A percentile compares a stretch with the other conserved stretches of the same genome.
Evolutionary conservation across 495 filamentous ascomycete genomes (phyloP).

Genomic region (Acidomyces sp.): DNA sequence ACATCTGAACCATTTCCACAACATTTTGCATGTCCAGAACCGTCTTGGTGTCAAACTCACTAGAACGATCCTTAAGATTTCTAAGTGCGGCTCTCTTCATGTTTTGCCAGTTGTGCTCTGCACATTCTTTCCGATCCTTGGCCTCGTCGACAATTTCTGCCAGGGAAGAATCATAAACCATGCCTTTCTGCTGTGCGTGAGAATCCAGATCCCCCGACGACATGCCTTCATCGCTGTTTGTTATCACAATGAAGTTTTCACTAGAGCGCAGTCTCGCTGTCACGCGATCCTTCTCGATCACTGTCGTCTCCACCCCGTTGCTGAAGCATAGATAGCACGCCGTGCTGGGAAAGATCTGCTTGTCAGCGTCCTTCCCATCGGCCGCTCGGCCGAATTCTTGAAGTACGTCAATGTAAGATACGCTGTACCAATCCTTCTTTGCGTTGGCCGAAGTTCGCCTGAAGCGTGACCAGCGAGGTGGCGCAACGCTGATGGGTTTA

Average conservation of each 20-base stretch:
- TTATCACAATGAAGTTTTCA: slow-evolving; percentile 40
- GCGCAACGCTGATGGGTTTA: neutral
- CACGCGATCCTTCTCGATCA: slow-evolving; percentile 46
- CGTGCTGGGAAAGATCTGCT: slow-evolving; percentile 30
- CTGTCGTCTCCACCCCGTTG: slow-evolving; percentile 32
- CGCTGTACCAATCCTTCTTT: neutral
- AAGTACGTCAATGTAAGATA: neutral
- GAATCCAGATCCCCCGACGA: slow-evolving; percentile 5
- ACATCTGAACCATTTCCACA: slow-evolving; percentile 34
- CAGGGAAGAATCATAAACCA: no score
- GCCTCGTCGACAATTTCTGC: slow-evolving; percentile 17
- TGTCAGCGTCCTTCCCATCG: neutral
- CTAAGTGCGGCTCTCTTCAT: slow-evolving; percentile 12
- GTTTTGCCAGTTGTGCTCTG: slow-evolving; percentile 5
- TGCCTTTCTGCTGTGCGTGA: no score
- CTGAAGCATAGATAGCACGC: slow-evolving; percentile 48
- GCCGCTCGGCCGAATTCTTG: neutral
- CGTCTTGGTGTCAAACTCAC: slow-evolving; percentile 16
- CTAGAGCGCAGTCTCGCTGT: slow-evolving; percentile 31
- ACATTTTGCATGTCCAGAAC: slow-evolving; percentile 23
- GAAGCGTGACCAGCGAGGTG: no score
- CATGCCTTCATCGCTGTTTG: slow-evolving; percentile 39
- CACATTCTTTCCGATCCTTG: slow-evolving; percentile 19
- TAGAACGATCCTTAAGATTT: neutral
- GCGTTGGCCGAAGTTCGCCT: neutral